Conservation (phyloP, 345 rosid genomes). For the Salix udensis region DNA sequence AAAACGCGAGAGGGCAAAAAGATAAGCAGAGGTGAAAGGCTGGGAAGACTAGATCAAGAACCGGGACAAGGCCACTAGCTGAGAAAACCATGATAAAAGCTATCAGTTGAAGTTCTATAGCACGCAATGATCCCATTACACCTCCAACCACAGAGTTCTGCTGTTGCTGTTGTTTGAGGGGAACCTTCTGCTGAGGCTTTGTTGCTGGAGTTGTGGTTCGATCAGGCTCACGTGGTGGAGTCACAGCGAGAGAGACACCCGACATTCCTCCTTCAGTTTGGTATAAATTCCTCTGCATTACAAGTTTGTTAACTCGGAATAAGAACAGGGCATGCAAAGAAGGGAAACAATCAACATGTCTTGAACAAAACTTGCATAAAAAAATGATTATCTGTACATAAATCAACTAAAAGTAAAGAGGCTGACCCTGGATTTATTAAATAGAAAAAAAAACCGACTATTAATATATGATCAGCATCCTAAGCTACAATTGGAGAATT, state of each 20-base stretch:
- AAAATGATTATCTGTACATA: neutral
- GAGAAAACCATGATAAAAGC: conserved; percentile 89
- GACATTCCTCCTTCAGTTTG: conserved; percentile 43
- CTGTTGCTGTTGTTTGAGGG: conserved; percentile 13
- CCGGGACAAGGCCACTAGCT: conserved; percentile 80
- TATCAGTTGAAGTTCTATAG: conserved; percentile 80
- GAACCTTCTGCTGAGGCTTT: conserved; percentile 23
- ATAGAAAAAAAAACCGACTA: too few relatives aligned
- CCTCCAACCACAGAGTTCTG: conserved; percentile 37
- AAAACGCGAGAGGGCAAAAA: conserved; percentile 52
- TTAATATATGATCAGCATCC: neutral
- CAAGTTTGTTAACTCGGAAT: neutral
- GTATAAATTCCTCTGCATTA: neutral
- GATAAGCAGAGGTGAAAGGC: conserved; percentile 56
- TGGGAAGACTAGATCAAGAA: conserved; percentile 76
- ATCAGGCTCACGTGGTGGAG: conserved; percentile 38
- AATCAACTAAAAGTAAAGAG: neutral
- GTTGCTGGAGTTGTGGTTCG: conserved; percentile 17
- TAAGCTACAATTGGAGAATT: neutral
- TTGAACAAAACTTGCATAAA: neutral
- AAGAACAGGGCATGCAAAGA: neutral
- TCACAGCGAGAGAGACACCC: conserved; percentile 64
- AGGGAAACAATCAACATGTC: neutral
- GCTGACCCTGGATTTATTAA: neutral
- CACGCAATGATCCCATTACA: conserved; percentile 71